Base-by-base conservation (phyloP, 139 green algal genomes). In the Volvox africanus region DNA sequence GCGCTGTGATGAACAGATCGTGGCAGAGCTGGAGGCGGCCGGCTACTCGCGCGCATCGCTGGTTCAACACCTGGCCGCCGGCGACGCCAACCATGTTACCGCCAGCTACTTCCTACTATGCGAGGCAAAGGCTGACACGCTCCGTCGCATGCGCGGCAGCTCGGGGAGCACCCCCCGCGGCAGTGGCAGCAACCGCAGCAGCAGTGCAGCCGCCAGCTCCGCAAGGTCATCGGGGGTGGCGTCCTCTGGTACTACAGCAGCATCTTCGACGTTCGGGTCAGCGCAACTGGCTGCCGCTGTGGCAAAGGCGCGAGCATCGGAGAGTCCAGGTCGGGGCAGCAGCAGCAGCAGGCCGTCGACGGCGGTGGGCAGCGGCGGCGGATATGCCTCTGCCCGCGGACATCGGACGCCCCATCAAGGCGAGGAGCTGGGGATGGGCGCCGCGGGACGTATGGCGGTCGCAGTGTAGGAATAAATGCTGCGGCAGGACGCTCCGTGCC, bases 61-160 rank as follows among this genome's bases (percentile, higher is more conserved):
- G n/a, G 68, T 88, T 80, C 78, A 95, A 77, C 37, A 91, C 80
- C 88, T 97, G 28, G 87, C 86, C 13, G 32, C 80, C n/a, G 65
- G 91, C 21, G 94, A 96, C 44, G 87, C 88, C 90, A 96, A 94
- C 93, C 92, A 94, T 86, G 75, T 94, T 12, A 96, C 94, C 0
- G 93, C 95, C 22, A 91, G 87, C 37, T 97, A 97, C 92, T 95
- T 92, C 91, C 88, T 97, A 67, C 88, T 97, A 71, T 92, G 91
- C 18, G 95, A 97, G 83, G 83, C 69, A 30, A 94, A 93, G 83
- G 92, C 86, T 19, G 93, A 94, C 21, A 79, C 87, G 20, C 37
- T 91, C 26, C 75, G 76, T 0, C 77, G 77, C 28, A 80, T 91
- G 87, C 76, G 87, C 44, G 61, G 87, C 26, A 35, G 21, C 21